Evolutionary conservation across 805 yeast genomes (phyloP), one percentile per base, ranked within the genome.

Genomic region (Diddensiella santjacobensis): DNA sequence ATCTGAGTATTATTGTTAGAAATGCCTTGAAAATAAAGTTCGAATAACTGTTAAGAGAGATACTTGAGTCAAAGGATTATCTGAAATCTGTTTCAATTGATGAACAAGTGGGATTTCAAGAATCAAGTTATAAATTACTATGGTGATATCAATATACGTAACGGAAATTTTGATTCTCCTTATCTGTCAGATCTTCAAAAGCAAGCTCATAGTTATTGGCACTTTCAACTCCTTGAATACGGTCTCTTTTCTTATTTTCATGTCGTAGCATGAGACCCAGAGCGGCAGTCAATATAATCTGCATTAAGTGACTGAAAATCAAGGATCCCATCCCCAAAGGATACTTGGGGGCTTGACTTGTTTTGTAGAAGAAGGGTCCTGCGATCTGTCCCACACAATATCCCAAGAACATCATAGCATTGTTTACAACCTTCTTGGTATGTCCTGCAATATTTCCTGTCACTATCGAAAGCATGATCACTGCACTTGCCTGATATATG

Each of bases 371-470:
- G 4, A 77, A 69, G 49, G 73, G 80, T 2, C 84, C 84, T 42
- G 71, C 64, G 42, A 77, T 63, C 57, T 78, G 80, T 19, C 84
- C 84, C 5, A 69, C 74, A 59, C 80, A 74, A 62, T 72, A 78
- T 3, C 74, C 76, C 42, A 79, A 58, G 36, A 79, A 67, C 49
- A 67, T 62, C 24, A 74, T 53, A 1, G 78, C 74, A 57, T 70
- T 75, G 1, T 68, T 72, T 2, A 75, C 67, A 41, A 70, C 62
- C 59, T 78, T 78, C 65, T 80, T 80, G 8, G 84, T 78, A 57
- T 73, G 75, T 5, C 85, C 85, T 4, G 78, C 77, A 41, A 72
- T 69, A 55, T 78, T 78, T 3, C 78, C 66, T 22, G 79, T 69
- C 24, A 75, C 42, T 15, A 44, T 11, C 10, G 53, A 49, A 22